A percentile compares a stretch with the other conserved stretches of the same genome.
Conservation (phyloP, 2,329 filamentous ascomycete genomes). For the Sclerotinia subarctica region DNA sequence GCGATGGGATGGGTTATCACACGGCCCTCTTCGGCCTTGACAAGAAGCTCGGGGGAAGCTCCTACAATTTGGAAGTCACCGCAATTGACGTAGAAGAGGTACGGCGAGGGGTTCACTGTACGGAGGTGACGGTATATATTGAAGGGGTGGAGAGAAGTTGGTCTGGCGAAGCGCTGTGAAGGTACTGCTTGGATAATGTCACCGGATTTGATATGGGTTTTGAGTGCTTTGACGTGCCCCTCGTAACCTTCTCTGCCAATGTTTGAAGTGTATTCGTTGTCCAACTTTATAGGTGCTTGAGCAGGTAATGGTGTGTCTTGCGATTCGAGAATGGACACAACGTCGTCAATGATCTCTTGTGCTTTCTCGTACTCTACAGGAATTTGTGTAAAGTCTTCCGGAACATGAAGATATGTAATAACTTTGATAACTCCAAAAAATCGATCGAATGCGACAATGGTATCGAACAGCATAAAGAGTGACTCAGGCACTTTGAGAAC, state of each 20-base stretch:
- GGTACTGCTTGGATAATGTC: conserved; percentile 98
- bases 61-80: conserved; percentile 91
- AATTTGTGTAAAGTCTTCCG: conserved; percentile 54
- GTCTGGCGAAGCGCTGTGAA: conserved; percentile 86
- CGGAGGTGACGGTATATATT: conserved; percentile 96
- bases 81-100: conserved; percentile 95
- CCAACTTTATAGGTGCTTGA: conserved; percentile 68
- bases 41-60: conserved; percentile 89
- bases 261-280: conserved; percentile 85
- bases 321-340: conserved; percentile 68
- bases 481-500: conserved; percentile 86
- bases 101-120: conserved; percentile 96
- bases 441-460: conserved; percentile 89
- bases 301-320: conserved; percentile 74
- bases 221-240: conserved; percentile 77
- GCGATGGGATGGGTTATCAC: conserved; percentile 97
- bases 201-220: conserved; percentile 84
- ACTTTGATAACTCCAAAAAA: conserved; percentile 92
- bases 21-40: conserved; percentile 81
- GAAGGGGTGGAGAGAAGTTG: conserved; percentile 90
- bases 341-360: conserved; percentile 58
- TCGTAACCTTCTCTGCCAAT: conserved; percentile 88
- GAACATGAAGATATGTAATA: conserved; percentile 82
- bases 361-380: conserved; percentile 68
- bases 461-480: conserved; percentile 95